Evolutionary conservation across 2,329 filamentous ascomycete genomes (phyloP), one percentile per base, ranked within the genome.

Genomic region (Fusarium sarcochroum): DNA sequence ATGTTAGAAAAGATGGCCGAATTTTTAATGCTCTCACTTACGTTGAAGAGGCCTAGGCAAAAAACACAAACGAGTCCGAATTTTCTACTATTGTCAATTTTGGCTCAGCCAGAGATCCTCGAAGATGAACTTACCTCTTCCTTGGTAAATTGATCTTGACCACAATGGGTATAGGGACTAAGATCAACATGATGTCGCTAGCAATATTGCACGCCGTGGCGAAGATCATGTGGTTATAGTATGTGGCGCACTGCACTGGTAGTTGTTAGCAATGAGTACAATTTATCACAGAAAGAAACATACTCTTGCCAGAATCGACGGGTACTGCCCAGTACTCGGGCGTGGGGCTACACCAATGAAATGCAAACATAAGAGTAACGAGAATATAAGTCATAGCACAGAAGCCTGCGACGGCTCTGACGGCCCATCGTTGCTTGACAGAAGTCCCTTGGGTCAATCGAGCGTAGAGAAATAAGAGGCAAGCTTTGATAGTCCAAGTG

Each of bases 11-110:
- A n/a, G n/a, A 10, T 30, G 1, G 5, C 27, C 10, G 5, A 30
- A 11, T 13, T 30, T 4, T 30, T 13, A 23, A 4, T 14, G 10
- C 23, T 38, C 37, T 4, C 7, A 13, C 70, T 69, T 50, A 76
- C 76, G 45, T 80, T 80, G 62, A 87, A 85, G 5, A 85, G 71
- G 2, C 88, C 88, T 3, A 90, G 79, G 4, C 83, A 79, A 73
- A 90, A 89, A 30, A 90, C 82, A 30, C 78, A 80, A 45, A 85
- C 81, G 1, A 90, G 77, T 0, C 87, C 81, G 1, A 85, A 49
- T 72, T 90, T 90, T 57, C 86, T 79, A 17, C 1, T 6, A 5
- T 1, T 23, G 57, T 68, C 10, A 70, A 48, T 38, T 35, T 6
- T 13, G 1, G 3, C 15, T 34, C 20, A 15, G 9, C 14, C n/a